Evolutionary conservation across 2,329 filamentous ascomycete genomes (phyloP).

Genomic region (Samsoniella hepiali): DNA sequence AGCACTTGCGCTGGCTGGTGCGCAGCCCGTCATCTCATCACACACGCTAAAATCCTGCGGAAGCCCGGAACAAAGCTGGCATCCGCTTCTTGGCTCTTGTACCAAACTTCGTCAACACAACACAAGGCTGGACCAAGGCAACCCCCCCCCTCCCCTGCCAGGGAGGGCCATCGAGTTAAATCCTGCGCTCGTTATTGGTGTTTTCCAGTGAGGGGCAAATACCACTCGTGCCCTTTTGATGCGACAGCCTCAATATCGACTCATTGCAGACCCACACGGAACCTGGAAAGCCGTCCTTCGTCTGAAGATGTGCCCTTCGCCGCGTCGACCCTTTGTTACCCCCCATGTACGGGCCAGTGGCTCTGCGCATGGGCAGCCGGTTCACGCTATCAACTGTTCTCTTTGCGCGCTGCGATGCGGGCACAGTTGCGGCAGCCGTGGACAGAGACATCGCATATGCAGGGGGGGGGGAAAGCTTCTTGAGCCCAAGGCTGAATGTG

Average conservation of each 20-base stretch:
- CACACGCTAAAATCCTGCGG: background rate
- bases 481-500: background rate
- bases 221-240: background rate
- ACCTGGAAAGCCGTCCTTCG: background rate
- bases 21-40: background rate
- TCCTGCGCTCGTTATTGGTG: background rate
- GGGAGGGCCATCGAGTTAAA: background rate
- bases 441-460: background rate
- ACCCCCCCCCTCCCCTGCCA: too few species aligned
- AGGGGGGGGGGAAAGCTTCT: background rate
- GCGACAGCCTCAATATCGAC: background rate
- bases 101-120: too few species aligned
- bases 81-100: background rate
- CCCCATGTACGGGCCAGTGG: background rate
- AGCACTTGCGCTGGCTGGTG: background rate
- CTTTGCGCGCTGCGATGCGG: background rate
- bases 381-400: background rate
- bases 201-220: background rate
- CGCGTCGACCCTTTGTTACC: too few species aligned
- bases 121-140: too few species aligned
- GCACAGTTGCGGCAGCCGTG: background rate
- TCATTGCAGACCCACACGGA: slow-evolving; percentile 5
- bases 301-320: background rate
- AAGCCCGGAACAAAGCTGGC: background rate
- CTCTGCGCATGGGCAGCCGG: background rate